Base-by-base conservation (phyloP, 2,329 filamentous ascomycete species). In the Shiraia bambusicola region DNA sequence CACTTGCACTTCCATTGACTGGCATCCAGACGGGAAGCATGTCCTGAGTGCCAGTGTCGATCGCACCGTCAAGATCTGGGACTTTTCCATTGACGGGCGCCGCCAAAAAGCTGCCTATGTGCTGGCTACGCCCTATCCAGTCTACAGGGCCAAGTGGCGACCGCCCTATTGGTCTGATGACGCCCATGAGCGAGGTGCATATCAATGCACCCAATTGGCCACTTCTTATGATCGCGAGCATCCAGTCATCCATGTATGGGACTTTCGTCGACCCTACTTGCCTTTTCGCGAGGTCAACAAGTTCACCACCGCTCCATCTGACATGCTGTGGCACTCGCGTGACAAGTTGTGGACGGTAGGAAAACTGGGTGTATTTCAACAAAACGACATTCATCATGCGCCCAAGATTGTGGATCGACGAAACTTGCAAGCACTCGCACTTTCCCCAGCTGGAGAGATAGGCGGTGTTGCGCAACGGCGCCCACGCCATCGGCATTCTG, bases 21-120 rank as follows among this genome's bases (percentile, higher is more conserved):
- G 81, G 81, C 82, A 85, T 57, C 82, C 82, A 1, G 81, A 84
- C 53, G 82, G 82, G 6, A 83, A 78, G 56, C 80, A 84, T 59
- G 69, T 85, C 8, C 74, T 80, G 39, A 84, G 80, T 52, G 80
- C 79, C n/a, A 76, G 82, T 37, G 72, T 76, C 15, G 82, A 85
- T 60, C 79, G 77, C 44, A 78, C 78, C 22, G 76, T 84, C 48
- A 80, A 80, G 59, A 75, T 84, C 19, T 85, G 82, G 80, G 80
- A 84, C 59, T 79, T 84, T 42, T 79, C 78, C 3, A 68, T 72
- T 2, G 72, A 76, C 40, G 75, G 76, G 40, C 72, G 79, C 49
- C 75, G 78, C 46, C 78, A 81, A 58, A 84, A 83, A 61, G 73
- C 80, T 32, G 70, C 72, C 3, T 81, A 77, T 54, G 73, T 80